Evolutionary conservation across 2,329 filamentous ascomycete genomes (phyloP).

Genomic region (Neofusicoccum sp.): DNA sequence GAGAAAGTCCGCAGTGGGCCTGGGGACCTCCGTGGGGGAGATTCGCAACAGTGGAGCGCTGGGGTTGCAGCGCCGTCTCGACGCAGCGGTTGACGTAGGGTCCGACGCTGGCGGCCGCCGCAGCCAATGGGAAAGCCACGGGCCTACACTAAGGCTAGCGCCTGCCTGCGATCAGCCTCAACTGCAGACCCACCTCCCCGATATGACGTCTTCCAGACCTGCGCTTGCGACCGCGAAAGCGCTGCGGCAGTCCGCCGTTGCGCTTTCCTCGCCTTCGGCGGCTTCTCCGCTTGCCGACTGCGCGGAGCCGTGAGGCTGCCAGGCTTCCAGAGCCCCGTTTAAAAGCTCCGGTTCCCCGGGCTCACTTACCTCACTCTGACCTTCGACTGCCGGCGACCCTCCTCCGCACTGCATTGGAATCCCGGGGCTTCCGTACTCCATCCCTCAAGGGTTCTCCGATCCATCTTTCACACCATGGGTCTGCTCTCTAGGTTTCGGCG

Average conservation of each 20-base stretch:
- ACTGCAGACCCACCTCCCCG: not conserved
- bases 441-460: not conserved
- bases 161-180: conserved; percentile 8
- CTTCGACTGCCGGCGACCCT: not conserved
- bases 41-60: conserved; percentile 7
- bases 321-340: not conserved
- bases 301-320: not conserved
- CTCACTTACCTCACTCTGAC: not conserved
- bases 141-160: not conserved
- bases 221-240: not conserved
- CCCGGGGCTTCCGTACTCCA: not conserved
- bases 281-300: not conserved
- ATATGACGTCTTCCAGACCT: not conserved
- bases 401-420: not conserved
- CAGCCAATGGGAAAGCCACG: conserved; percentile 2
- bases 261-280: not conserved
- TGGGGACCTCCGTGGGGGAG: conserved; percentile 14
- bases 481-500: conserved; percentile 1
- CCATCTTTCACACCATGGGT: not conserved
- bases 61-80: not conserved
- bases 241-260: not conserved
- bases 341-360: not conserved
- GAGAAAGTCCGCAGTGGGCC: conserved; percentile 5
- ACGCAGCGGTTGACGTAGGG: conserved; percentile 4
- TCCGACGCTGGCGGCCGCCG: not conserved